Base-by-base conservation (phyloP, 768 basidiomycete species). In the Lentinula raphanica region DNA sequence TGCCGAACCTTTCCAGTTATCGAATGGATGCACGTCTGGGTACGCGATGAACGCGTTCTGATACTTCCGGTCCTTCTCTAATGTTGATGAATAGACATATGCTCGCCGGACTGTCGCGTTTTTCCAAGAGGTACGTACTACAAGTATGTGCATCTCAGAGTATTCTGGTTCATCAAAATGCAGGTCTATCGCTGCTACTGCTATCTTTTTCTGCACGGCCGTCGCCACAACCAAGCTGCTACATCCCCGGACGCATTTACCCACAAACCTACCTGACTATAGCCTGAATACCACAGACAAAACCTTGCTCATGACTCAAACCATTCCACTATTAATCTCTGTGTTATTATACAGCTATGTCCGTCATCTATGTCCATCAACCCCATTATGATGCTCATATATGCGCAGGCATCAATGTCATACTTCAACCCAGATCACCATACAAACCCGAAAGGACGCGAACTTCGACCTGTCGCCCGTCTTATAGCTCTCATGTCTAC, bases 11-110 rank as follows among this genome's bases (percentile, higher is more conserved):
- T 23, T 7, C 46, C 31, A 84, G 84, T 66, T 86, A 54, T 73
- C 79, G 15, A 84, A 83, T 58, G 85, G 85, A 23, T 87, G 85
- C 65, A 86, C 85, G 11, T 86, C 85, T 17, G 85, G 84, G 83
- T 85, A 67, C 23, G 65, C 60, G 12, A 49, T 40, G 31, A 57
- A 48, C 53, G 23, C 15, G 36, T 48, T 35, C 39, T 32, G 15
- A 21, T 36, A 12, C 9, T 31, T 28, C 15, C 23, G 35, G 32
- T 8, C 7, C 6, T 31, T 23, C 39, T 53, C 27, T 32, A 3
- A 28, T 42, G 2, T 32, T 32, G 21, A 11, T 58, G 19, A 36
- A 38, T 46, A 85, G 85, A 46, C 85, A 87, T 71, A 86, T 87
- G 85, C 74, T 87, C 56, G 76, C 76, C 59, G 85, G 85, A 29